Evolutionary conservation across 306 rosid genomes (phyloP), one percentile per base, ranked within the genome.

Genomic region (Casuarina glauca): DNA sequence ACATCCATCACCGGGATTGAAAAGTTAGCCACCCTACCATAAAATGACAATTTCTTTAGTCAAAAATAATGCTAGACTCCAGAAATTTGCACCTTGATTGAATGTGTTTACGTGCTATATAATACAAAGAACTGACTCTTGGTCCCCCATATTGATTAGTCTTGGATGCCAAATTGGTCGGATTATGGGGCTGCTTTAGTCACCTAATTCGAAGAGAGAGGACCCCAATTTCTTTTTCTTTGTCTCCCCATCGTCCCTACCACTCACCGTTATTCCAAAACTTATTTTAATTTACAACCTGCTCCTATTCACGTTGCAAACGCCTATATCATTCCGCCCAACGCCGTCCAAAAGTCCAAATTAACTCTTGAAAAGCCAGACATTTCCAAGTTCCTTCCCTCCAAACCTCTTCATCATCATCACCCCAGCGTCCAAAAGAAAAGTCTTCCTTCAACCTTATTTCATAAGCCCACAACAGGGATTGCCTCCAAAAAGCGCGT

Each of bases 371-470:
- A 79, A 82, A 82, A 50, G 53, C 81, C 87, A 75, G 43, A 80
- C 66, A 54, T 76, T 88, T 87, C 82, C 84, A 70, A 82, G 73
- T 76, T 74, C 80, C 75, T 73, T 83, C 87, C 85, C 43, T 39
- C 69, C 78, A 78, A 71, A 75, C 67, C 68, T 74, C 84, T 74
- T 74, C 78, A 70, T 62, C 76, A 78, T 74, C 82, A 76, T 81
- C 57, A 51, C 76, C 82, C 70, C 70, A 82, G 80, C 86, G 43
- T 79, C 83, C 82, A 85, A 82, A 89, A 26, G 32, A 26, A 26
- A 89, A 89, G 88, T 78, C 83, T 9, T 70, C 77, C 70, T 60
- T 66, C 82, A 80, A 74, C 88, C 70, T 66, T 82, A 76, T 80
- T 72, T 81, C 77, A 57, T 3, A 8, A 38, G 10, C 71, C 71